Evolutionary conservation across 1,284 basidiomycete genomes (phyloP).

Genomic region (Boletellus deceptivus): DNA sequence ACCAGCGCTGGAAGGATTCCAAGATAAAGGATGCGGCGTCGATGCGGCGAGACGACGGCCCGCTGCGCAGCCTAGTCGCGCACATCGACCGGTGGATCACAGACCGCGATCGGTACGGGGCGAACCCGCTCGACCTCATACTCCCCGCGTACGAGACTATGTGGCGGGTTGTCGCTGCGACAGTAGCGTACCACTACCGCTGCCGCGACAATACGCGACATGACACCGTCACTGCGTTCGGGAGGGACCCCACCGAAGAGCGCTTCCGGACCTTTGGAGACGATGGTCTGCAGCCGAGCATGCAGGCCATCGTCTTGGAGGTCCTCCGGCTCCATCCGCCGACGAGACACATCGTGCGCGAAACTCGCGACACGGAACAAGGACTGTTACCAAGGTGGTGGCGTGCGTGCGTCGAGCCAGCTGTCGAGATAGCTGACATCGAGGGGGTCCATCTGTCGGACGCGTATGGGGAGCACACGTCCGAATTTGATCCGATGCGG

Average conservation of each 20-base stretch:
- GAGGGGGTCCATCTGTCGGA: slow-evolving; percentile 39
- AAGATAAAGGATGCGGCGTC: slow-evolving; percentile 15
- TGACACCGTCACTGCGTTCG: slow-evolving; percentile 33
- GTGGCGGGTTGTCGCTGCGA: slow-evolving; percentile 58
- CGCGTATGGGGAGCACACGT: slow-evolving; percentile 40
- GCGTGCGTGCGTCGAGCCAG: slow-evolving; percentile 5
- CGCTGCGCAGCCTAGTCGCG: slow-evolving; percentile 23
- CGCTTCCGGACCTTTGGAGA: slow-evolving; percentile 32
- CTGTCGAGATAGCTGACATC: slow-evolving; percentile 41
- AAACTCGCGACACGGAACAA: neutral
- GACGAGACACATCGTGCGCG: slow-evolving; percentile 45
- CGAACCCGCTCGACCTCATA: slow-evolving; percentile 51
- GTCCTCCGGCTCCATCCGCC: slow-evolving; percentile 55
- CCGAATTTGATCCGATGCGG: slow-evolving; percentile 43
- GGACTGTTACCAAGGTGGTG: slow-evolving; percentile 19
- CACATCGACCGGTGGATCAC: slow-evolving; percentile 40
- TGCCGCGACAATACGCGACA: slow-evolving; percentile 24
- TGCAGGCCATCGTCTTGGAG: slow-evolving; percentile 45
- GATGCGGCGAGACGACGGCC: slow-evolving; percentile 15
- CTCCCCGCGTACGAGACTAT: slow-evolving; percentile 60
- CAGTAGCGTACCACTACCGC: slow-evolving; percentile 32
- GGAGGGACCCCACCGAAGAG: slow-evolving; percentile 31
- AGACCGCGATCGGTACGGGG: slow-evolving; percentile 25
- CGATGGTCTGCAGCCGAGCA: slow-evolving; percentile 30
- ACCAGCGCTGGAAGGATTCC: slow-evolving; percentile 38